phyloP scores from a whole-genome alignment of 1,284 basidiomycete genomes.

The Polyporus tsugae region DNA sequence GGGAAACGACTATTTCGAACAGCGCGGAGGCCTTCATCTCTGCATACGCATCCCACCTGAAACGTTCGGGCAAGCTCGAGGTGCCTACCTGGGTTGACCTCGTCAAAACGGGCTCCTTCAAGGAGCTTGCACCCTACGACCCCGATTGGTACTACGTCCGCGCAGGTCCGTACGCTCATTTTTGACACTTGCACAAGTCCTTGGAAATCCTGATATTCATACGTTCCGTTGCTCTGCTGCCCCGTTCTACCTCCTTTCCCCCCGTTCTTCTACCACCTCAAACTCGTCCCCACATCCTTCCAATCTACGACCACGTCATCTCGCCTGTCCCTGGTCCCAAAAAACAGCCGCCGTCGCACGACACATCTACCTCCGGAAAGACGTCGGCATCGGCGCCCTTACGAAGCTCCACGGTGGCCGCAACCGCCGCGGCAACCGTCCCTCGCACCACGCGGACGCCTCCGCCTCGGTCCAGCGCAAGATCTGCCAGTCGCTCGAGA shows the following conservation, averaged over 20 bases:
- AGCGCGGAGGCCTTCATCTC: conserved; percentile 92
- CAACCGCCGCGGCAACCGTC: conserved; percentile 94
- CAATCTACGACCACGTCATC: not conserved
- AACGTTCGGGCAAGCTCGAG: conserved; percentile 97
- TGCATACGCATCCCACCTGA: conserved; percentile 93
- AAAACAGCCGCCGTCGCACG: conserved; percentile 91
- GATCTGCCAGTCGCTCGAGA: conserved; percentile 96
- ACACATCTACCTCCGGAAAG: conserved; percentile 99
- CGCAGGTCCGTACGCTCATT: conserved; percentile 71
- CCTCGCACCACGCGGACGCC: conserved; percentile 92
- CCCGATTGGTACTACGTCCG: conserved; percentile 99
- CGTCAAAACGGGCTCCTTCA: conserved; percentile 98
- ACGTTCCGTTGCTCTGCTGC: not conserved
- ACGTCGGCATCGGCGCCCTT: conserved; percentile 96
- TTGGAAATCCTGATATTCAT: not conserved
- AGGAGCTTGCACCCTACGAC: conserved; percentile 99
- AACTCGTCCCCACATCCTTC: not conserved
- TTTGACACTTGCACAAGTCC: not conserved
- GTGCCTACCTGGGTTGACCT: conserved; percentile 99
- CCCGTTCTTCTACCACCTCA: not conserved
- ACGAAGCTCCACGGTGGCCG: conserved; percentile 97
- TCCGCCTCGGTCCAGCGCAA: conserved; percentile 91
- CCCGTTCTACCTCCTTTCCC: not conserved
- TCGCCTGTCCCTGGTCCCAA: not conserved
- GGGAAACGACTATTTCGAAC: conserved; percentile 25